Evolutionary conservation across 768 basidiomycete genomes (phyloP).

Genomic region (Lactarius hatsudake): DNA sequence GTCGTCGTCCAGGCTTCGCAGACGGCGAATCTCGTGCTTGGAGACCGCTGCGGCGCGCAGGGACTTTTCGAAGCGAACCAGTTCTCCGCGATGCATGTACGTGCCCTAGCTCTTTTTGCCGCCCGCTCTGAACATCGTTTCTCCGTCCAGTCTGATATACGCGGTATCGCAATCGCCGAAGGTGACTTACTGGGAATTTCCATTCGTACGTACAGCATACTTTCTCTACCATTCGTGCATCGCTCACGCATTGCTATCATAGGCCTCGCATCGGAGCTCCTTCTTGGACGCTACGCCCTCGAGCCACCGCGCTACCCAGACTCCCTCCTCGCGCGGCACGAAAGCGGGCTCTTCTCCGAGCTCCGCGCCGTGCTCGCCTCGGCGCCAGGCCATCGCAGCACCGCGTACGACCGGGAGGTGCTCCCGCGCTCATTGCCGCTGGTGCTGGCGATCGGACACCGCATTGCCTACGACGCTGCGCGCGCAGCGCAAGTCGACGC

Average conservation of each 20-base stretch:
- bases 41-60: constrained; percentile 45
- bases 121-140: neutral
- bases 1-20: constrained; percentile 31
- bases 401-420: constrained; percentile 49
- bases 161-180: constrained; percentile 44
- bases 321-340: constrained; percentile 54
- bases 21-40: constrained; percentile 27
- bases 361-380: constrained; percentile 22
- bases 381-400: constrained; percentile 42
- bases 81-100: constrained; percentile 35
- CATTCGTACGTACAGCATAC: constrained; percentile 35
- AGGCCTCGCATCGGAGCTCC: constrained; percentile 57
- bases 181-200: constrained; percentile 43
- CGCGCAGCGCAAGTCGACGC: constrained; percentile 43
- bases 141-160: constrained; percentile 36
- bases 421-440: constrained; percentile 53
- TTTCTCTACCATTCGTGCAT: constrained; percentile 27
- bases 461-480: constrained; percentile 57
- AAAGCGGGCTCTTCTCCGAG: constrained; percentile 36
- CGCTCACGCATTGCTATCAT: constrained; percentile 33
- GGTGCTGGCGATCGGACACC: constrained; percentile 60
- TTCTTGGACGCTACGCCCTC: constrained; percentile 50
- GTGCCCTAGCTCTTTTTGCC: constrained; percentile 9
- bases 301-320: constrained; percentile 44
- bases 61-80: constrained; percentile 42